Base-by-base conservation (phyloP, 2,329 filamentous ascomycete species). In the Saccharata proteae region DNA sequence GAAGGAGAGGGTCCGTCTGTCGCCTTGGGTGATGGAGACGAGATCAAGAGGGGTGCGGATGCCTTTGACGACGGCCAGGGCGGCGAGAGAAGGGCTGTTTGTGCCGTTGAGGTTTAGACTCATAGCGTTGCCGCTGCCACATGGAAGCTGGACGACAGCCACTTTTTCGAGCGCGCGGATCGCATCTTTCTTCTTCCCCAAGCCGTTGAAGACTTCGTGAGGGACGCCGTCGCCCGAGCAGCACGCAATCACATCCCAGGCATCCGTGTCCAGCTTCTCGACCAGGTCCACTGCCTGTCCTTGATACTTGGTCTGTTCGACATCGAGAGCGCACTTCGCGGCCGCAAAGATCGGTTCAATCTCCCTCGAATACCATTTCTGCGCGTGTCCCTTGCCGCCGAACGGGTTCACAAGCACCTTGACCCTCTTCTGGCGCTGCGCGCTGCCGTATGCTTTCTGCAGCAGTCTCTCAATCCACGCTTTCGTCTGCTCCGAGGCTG, bases 111-210 rank as follows among this genome's bases (percentile, higher is more conserved):
- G 60, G 53, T 94, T 96, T 61, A 80, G 77, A 40, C 82, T 81
- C 75, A 96, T 80, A 14, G 83, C 90, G 54, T 98, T 98, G 5
- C 90, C 90, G 29, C 82, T 90, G 10, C 90, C 90, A 49, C 86
- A 93, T 2, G 90, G 90, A 20, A 98, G 67, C 48, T 93, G 83
- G 14, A 77, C 78, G 2, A 98, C 75, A 1, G 90, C 82, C 10
- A 96, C 60, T 46, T 77, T 80, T 14, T 66, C 61, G 38, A 98
- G 59, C 0, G 88, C 90, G 34, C 69, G 69, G 18, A 67, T 64
- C 13, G 85, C 85, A 55, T 94, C 81, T 4, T 67, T 50, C 22
- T 84, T 76, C 55, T 74, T 78, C 10, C 73, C 85, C 18, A 98
- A 61, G 0, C 90, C 90, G 50, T 98, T 96, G 63, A 94, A 93